Conservation (phyloP, 352 stramenopile species). For the Globisporangium emineosum region DNA sequence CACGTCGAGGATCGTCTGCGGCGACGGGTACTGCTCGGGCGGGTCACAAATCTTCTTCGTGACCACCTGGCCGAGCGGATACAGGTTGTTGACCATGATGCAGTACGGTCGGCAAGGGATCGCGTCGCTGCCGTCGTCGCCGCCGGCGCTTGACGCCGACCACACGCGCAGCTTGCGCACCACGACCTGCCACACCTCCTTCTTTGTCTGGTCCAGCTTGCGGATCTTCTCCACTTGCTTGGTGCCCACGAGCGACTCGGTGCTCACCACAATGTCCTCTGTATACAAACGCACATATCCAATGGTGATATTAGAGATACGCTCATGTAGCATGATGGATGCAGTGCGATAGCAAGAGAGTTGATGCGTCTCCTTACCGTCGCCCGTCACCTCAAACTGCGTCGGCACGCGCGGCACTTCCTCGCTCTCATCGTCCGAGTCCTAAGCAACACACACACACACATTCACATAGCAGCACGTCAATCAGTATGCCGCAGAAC, state of each 20-base stretch:
- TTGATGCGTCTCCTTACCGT: conserved; percentile 37
- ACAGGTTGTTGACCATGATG: conserved; percentile 86
- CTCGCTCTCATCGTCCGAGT: conserved; percentile 44
- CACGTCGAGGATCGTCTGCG: conserved; percentile 62
- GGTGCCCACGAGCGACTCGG: conserved; percentile 56
- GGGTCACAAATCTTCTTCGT: conserved; percentile 85
- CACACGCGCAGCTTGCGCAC: conserved; percentile 85
- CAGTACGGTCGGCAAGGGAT: conserved; percentile 82
- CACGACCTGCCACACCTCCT: conserved; percentile 87
- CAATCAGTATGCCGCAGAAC: neutral
- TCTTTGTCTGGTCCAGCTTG: conserved; percentile 71
- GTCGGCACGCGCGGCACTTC: conserved; percentile 64
- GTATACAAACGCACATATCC: neutral
- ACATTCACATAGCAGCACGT: neutral
- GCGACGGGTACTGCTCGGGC: conserved; percentile 72
- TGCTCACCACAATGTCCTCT: conserved; percentile 82
- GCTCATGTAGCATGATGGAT: neutral
- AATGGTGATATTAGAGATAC: neutral
- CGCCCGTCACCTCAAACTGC: conserved; percentile 78
- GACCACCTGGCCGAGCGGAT: conserved; percentile 80
- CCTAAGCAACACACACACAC: conserved; percentile 10
- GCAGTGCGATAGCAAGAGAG: neutral
- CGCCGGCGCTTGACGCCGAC: conserved; percentile 63
- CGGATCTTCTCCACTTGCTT: conserved; percentile 66
- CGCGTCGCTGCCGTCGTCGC: conserved; percentile 46